These are phyloP conservation scores for Rhizophora mangle DNA, from an alignment of 345 rosid genomes.

Conservation along the genomic window DNA sequence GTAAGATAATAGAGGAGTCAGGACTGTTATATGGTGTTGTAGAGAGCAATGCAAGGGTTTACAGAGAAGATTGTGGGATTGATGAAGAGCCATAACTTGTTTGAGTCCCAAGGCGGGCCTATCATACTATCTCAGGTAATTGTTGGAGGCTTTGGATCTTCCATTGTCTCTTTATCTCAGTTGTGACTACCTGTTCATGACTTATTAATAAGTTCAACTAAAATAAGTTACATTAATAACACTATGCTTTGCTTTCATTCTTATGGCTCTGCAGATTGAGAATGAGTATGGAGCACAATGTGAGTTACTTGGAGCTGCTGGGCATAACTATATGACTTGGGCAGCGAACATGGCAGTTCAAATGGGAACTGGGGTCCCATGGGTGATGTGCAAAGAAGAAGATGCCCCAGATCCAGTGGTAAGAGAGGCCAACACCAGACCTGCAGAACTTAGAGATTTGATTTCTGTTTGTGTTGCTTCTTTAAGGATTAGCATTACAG, in stretches of 20 bases:
- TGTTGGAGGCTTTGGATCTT: constrained; percentile 3
- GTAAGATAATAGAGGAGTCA: not conserved
- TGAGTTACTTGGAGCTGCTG: constrained; percentile 65
- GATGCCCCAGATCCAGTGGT: constrained; percentile 99
- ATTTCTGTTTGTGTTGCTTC: not conserved
- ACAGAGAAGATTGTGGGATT: constrained; percentile 88
- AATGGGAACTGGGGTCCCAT: constrained; percentile 86
- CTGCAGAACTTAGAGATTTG: not conserved
- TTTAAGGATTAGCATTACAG: not conserved
- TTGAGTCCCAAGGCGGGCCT: constrained; percentile 97
- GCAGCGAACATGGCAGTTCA: constrained; percentile 95
- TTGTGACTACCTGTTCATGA: not conserved
- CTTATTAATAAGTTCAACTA: too few species aligned
- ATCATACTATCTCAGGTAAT: constrained; percentile 94
- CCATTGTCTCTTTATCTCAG: not conserved
- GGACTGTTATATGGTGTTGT: constrained; percentile 25
- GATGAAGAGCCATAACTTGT: constrained; percentile 92
- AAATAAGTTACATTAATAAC: not conserved
- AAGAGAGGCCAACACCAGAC: constrained; percentile 12
- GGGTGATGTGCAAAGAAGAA: constrained; percentile 99
- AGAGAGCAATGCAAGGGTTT: constrained; percentile 94
- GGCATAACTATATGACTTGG: constrained; percentile 86
- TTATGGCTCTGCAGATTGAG: constrained; percentile 63
- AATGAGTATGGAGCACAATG: constrained; percentile 94
- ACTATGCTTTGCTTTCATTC: not conserved